These are phyloP conservation scores for Penicillium taxi DNA, from an alignment of 495 filamentous ascomycete species.

Conservation along the genomic window DNA sequence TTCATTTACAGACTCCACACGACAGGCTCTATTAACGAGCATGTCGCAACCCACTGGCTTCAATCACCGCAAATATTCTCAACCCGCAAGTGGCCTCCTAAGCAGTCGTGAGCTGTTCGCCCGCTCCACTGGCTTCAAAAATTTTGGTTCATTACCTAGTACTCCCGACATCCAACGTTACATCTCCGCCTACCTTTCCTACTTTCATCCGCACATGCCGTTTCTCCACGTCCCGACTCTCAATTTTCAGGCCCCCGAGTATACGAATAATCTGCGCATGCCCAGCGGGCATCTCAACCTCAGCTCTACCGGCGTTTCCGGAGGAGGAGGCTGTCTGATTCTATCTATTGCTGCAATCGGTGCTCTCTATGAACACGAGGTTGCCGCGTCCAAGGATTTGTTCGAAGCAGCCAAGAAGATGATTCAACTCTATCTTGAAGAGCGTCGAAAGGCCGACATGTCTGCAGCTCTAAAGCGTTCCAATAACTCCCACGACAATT, in stretches of 20 bases:
- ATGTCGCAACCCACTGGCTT: conserved; percentile 70
- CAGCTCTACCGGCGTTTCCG: conserved; percentile 57
- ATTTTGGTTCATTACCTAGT: conserved; percentile 60
- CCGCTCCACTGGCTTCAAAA: conserved; percentile 41
- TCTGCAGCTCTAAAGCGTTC: conserved; percentile 63
- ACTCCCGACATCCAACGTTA: conserved; percentile 91
- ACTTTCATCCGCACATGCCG: conserved; percentile 90
- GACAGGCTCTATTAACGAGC: conserved; percentile 75
- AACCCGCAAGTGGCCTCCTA: conserved; percentile 49
- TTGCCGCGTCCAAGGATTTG: conserved; percentile 68
- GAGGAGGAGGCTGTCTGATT: conserved; percentile 83
- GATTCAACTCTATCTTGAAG: conserved; percentile 89
- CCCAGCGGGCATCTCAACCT: conserved; percentile 45
- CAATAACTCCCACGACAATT: conserved; percentile 53
- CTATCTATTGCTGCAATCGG: conserved; percentile 96
- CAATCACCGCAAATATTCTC: conserved; percentile 70
- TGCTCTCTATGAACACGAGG: conserved; percentile 86
- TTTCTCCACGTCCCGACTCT: conserved; percentile 91
- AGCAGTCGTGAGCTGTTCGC: conserved; percentile 37
- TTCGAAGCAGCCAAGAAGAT: conserved; percentile 93
- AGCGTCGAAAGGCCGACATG: conserved; percentile 82
- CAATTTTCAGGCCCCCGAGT: conserved; percentile 74
- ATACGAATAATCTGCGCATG: conserved; percentile 49
- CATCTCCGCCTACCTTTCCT: conserved; percentile 83
- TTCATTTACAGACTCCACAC: conserved; percentile 89